Evolutionary conservation across 805 yeast genomes (phyloP).

Genomic region (Aciculoconidium aculeatum): DNA sequence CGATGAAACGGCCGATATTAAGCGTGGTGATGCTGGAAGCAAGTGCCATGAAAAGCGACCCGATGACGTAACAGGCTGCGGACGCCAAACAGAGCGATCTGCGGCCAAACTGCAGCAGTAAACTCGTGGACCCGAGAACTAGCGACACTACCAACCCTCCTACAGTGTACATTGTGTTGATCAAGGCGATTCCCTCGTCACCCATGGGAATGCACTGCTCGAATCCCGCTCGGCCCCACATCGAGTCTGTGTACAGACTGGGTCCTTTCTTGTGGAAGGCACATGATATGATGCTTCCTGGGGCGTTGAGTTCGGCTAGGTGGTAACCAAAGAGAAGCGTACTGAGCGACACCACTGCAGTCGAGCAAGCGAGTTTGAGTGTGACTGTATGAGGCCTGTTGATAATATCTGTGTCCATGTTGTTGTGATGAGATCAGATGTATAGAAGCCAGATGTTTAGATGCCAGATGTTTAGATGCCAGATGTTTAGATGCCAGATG

Average conservation of each 20-base stretch:
- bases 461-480: not conserved
- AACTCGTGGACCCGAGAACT: conserved; percentile 22
- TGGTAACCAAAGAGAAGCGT: conserved; percentile 37
- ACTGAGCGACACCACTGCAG: conserved; percentile 27
- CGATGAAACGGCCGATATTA: conserved; percentile 27
- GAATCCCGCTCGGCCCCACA: conserved; percentile 20
- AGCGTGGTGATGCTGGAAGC: conserved; percentile 16
- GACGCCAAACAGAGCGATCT: conserved; percentile 13
- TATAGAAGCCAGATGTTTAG: not conserved
- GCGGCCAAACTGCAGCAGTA: conserved; percentile 21
- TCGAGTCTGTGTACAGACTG: conserved; percentile 18
- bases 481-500: not conserved
- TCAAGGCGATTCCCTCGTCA: conserved; percentile 15
- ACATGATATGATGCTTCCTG: conserved; percentile 26
- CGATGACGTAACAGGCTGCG: conserved; percentile 13
- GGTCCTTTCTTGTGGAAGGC: conserved; percentile 13
- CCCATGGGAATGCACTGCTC: conserved; percentile 26
- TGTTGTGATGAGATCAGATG: not conserved
- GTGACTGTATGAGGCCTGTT: conserved; percentile 21
- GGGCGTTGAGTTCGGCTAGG: conserved; percentile 33
- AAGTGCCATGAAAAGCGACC: conserved; percentile 23
- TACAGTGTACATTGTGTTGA: conserved; percentile 30
- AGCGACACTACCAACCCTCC: conserved; percentile 32
- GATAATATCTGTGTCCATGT: conserved; percentile 4
- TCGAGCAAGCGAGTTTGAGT: conserved; percentile 29